phyloP scores from a whole-genome alignment of 192 early-diverging fungal genomes.

The Coemansia sp. region DNA sequence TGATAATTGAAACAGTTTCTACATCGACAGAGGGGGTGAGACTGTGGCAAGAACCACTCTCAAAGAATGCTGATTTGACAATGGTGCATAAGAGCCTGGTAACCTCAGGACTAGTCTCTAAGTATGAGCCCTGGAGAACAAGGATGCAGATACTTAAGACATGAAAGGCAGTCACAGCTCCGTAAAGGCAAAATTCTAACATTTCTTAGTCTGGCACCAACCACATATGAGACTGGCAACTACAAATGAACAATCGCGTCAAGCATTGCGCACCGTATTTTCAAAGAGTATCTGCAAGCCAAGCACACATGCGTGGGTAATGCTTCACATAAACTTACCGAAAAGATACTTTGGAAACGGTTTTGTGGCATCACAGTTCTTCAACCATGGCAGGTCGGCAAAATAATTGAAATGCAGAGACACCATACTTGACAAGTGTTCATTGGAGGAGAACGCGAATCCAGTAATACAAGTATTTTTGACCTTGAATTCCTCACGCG shows the following conservation, averaged over 20 bases:
- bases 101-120: slow-evolving; percentile 66
- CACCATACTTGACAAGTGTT: slow-evolving; percentile 77
- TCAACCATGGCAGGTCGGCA: slow-evolving; percentile 70
- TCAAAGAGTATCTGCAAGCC: slow-evolving; percentile 85
- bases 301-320: slow-evolving; percentile 75
- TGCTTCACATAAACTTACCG: slow-evolving; percentile 73
- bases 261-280: slow-evolving; percentile 88
- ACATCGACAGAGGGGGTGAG: slow-evolving; percentile 62
- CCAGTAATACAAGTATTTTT: slow-evolving; percentile 42
- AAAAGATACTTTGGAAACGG: slow-evolving; percentile 84
- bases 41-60: slow-evolving; percentile 60
- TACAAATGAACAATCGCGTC: slow-evolving; percentile 84
- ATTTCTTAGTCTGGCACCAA: slow-evolving; percentile 65
- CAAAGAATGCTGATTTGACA: slow-evolving; percentile 65
- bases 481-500: slow-evolving; percentile 60
- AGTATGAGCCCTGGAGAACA: slow-evolving; percentile 93
- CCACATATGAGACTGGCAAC: slow-evolving; percentile 70
- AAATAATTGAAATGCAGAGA: slow-evolving; percentile 53
- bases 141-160: slow-evolving; percentile 69
- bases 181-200: slow-evolving; percentile 78
- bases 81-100: slow-evolving; percentile 79
- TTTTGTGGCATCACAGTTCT: slow-evolving; percentile 82
- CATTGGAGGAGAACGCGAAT: slow-evolving; percentile 73
- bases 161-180: slow-evolving; percentile 63
- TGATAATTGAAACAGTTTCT: slow-evolving; percentile 42